Conservation (phyloP, 768 basidiomycete genomes). For the Russula sp. region DNA sequence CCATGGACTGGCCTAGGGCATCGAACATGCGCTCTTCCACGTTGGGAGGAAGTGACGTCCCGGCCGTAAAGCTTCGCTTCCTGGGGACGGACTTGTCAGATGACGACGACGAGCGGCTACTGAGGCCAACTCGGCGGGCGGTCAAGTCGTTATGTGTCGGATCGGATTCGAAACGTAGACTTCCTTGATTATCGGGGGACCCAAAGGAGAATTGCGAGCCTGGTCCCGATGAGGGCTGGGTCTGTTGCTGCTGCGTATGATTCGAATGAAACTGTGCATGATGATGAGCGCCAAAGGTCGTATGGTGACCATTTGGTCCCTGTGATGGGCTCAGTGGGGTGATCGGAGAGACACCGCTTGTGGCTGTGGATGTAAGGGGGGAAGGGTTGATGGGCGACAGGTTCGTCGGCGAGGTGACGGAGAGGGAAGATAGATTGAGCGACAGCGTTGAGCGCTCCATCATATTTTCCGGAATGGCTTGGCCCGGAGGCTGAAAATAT, state of each 20-base stretch:
- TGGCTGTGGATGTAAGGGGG: slow-evolving; percentile 31
- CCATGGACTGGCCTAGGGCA: slow-evolving; percentile 29
- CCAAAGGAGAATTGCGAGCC: slow-evolving; percentile 44
- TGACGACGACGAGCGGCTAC: slow-evolving; percentile 37
- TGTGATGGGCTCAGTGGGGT: slow-evolving; percentile 55
- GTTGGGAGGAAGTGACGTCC: slow-evolving; percentile 31
- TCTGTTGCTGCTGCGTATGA: slow-evolving; percentile 24
- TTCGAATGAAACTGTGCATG: slow-evolving; percentile 33
- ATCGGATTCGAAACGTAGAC: slow-evolving; percentile 30
- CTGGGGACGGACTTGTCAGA: slow-evolving; percentile 55
- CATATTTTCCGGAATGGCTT: slow-evolving; percentile 23
- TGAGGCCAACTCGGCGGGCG: slow-evolving; percentile 33
- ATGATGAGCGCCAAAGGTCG: slow-evolving; percentile 36
- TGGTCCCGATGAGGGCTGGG: background rate
- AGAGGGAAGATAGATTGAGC: slow-evolving; percentile 60
- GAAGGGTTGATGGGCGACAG: slow-evolving; percentile 55
- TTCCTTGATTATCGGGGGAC: slow-evolving; percentile 27
- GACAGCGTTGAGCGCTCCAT: slow-evolving; percentile 39
- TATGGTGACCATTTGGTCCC: slow-evolving; percentile 37
- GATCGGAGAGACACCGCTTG: slow-evolving; percentile 34
- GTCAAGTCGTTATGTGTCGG: slow-evolving; percentile 25
- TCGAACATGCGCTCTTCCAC: slow-evolving; percentile 31
- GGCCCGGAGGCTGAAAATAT: slow-evolving; percentile 20
- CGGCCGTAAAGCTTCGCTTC: slow-evolving; percentile 56
- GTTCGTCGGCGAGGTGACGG: slow-evolving; percentile 59